A percentile compares a stretch with the other conserved stretches of the same genome.
Conservation (phyloP, 805 yeast genomes). For the Komagataella pseudopastoris region DNA sequence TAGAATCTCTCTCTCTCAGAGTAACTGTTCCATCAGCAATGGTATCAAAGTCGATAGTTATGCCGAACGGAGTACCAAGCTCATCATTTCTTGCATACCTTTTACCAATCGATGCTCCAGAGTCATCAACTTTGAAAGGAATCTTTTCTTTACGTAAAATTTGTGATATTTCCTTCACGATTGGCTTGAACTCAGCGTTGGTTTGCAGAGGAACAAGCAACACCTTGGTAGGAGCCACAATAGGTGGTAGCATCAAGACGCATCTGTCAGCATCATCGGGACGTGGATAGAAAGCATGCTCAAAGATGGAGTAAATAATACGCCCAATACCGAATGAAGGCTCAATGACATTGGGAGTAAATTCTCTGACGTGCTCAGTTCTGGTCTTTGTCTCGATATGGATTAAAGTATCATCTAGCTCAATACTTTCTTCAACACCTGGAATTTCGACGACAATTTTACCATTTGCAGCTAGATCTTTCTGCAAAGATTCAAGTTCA, state of each 20-base stretch:
- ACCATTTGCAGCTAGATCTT: constrained; percentile 48
- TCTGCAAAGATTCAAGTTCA: constrained; percentile 66
- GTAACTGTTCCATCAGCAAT: constrained; percentile 81
- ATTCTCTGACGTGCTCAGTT: constrained; percentile 89
- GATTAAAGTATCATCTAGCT: constrained; percentile 60
- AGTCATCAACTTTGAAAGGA: constrained; percentile 93
- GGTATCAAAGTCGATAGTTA: constrained; percentile 92
- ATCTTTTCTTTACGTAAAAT: constrained; percentile 68
- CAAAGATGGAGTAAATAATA: constrained; percentile 83
- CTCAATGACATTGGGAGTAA: constrained; percentile 93
- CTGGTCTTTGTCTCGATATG: constrained; percentile 65
- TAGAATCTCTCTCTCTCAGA: constrained; percentile 93
- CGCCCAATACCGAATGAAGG: constrained; percentile 99
- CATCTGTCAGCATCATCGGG: constrained; percentile 83
- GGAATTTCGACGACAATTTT: constrained; percentile 53
- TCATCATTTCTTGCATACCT: constrained; percentile 98
- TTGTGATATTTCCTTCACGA: constrained; percentile 54
- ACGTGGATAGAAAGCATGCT: constrained; percentile 92
- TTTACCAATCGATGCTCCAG: constrained; percentile 95
- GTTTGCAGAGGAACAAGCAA: constrained; percentile 87
- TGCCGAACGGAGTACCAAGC: constrained; percentile 97
- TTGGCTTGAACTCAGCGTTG: constrained; percentile 67
- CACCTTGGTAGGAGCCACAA: constrained; percentile 96
- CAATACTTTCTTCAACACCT: constrained; percentile 52
- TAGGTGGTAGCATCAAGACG: constrained; percentile 78